These are phyloP conservation scores for Ogataea pini DNA, from an alignment of 805 yeast species.

Conservation along the genomic window DNA sequence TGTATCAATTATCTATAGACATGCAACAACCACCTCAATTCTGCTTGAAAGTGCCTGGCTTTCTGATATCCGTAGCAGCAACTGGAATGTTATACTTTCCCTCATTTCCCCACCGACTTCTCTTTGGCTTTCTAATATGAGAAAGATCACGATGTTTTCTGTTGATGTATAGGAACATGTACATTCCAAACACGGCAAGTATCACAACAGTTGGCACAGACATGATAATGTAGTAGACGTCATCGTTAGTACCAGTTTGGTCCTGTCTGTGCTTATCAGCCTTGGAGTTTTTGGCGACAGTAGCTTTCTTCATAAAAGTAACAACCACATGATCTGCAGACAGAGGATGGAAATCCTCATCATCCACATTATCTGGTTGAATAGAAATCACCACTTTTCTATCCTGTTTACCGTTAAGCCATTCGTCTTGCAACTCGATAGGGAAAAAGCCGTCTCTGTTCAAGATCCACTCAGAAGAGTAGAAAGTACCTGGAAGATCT, in stretches of 20 bases:
- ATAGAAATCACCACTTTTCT: constrained; percentile 64
- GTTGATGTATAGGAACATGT: constrained; percentile 59
- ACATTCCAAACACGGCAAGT: constrained; percentile 61
- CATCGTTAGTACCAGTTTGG: constrained; percentile 44
- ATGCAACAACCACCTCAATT: background rate
- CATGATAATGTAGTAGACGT: constrained; percentile 57
- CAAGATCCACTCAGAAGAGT: constrained; percentile 68
- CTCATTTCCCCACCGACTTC: constrained; percentile 35
- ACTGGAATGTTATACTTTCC: constrained; percentile 32
- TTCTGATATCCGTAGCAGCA: constrained; percentile 31
- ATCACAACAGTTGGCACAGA: constrained; percentile 68
- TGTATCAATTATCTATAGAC: background rate
- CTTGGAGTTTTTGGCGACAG: constrained; percentile 48
- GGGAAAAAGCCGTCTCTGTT: constrained; percentile 65
- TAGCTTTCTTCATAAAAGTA: constrained; percentile 51
- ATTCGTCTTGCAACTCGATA: constrained; percentile 57
- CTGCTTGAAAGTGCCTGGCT: constrained; percentile 27
- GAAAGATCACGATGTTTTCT: constrained; percentile 56
- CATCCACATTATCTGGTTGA: constrained; percentile 68
- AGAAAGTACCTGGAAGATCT: constrained; percentile 48
- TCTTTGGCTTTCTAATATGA: constrained; percentile 40
- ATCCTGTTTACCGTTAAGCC: constrained; percentile 58
- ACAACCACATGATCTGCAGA: constrained; percentile 44
- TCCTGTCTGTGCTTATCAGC: constrained; percentile 35
- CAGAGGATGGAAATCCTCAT: constrained; percentile 63